Evolutionary conservation across 2,329 filamentous ascomycete species (phyloP).

Genomic region (Fusarium setosum): DNA sequence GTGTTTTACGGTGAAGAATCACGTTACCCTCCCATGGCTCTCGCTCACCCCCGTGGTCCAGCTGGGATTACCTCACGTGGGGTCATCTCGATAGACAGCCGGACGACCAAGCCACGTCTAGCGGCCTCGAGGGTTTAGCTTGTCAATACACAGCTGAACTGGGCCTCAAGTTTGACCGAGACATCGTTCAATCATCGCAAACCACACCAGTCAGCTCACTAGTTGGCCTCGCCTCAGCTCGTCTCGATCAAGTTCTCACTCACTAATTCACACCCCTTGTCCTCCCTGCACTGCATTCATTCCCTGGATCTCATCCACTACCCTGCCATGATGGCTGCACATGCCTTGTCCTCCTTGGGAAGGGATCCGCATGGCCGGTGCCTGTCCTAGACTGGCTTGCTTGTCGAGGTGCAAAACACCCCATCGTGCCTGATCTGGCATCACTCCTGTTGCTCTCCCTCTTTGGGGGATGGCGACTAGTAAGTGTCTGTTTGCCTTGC

Average conservation of each 20-base stretch:
- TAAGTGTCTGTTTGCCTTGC: not conserved
- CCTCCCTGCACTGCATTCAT: not conserved
- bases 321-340: not conserved
- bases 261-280: not conserved
- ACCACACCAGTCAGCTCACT: not conserved
- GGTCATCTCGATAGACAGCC: not conserved
- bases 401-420: not conserved
- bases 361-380: not conserved
- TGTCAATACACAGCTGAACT: not conserved
- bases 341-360: slow-evolving; percentile 1
- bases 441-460: not conserved
- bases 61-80: not conserved
- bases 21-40: not conserved
- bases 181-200: not conserved
- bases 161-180: not conserved
- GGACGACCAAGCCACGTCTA: not conserved
- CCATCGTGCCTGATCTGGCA: not conserved
- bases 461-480: not conserved
- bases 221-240: not conserved
- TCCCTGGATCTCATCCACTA: not conserved
- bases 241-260: not conserved
- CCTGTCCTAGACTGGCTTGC: not conserved
- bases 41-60: not conserved
- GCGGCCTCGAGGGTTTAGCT: not conserved
- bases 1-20: slow-evolving; percentile 1